phyloP scores from a whole-genome alignment of 108 stramenopile species.

The Conticribra guillardii region DNA sequence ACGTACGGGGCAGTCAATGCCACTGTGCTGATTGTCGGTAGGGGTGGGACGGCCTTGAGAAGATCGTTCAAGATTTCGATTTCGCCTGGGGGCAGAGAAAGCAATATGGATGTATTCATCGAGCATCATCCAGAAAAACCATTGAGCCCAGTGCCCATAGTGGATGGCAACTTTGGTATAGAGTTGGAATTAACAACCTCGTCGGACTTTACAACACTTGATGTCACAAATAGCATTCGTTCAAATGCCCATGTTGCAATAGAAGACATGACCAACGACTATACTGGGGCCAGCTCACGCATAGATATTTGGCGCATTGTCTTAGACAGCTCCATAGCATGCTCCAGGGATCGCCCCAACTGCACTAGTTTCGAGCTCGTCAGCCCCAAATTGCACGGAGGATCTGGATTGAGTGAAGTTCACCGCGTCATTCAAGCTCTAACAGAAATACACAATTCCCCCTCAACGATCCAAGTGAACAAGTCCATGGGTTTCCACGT shows the following conservation, averaged over 20 bases:
- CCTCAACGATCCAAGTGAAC: slow-evolving; percentile 40
- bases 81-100: no score
- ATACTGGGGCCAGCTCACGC: neutral
- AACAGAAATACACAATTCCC: no score
- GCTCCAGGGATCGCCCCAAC: slow-evolving; percentile 15
- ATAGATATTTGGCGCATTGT: neutral
- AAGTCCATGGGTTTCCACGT: slow-evolving; percentile 68
- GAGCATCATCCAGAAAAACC: no score
- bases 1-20: no score
- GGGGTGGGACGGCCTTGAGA: no score
- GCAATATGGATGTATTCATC: no score
- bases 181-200: slow-evolving; percentile 3
- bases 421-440: slow-evolving; percentile 25
- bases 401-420: slow-evolving; percentile 39
- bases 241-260: neutral
- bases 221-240: neutral
- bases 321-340: neutral
- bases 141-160: no score
- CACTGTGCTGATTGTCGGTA: no score
- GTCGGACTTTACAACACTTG: neutral
- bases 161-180: slow-evolving; percentile 2
- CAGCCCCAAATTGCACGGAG: slow-evolving; percentile 44
- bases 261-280: slow-evolving; percentile 1
- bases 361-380: slow-evolving; percentile 59
- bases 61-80: no score